Evolutionary conservation across 805 yeast species (phyloP), one percentile per base, ranked within the genome.

Genomic region (Kuraishia ogatae): DNA sequence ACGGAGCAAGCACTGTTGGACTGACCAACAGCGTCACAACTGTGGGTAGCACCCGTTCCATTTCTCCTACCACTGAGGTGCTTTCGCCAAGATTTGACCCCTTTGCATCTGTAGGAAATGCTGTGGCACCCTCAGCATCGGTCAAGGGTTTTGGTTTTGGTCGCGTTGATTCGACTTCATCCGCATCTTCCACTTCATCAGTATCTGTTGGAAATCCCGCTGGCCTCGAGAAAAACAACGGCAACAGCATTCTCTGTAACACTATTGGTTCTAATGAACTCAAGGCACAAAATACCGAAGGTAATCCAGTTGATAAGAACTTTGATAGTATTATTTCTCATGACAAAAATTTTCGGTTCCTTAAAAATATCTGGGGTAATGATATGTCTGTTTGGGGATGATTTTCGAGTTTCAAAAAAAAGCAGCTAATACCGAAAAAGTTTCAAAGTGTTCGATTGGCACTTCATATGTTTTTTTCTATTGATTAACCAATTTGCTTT

Each of bases 381-480:
- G 62, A 62, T 53, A 62, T 58, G 61, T 62, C 64, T 19, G 65
- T 61, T 24, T 62, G 65, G 65, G 62, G 65, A 26, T 60, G 52
- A 53, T 28, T 21, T 50, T 20, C 26, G 43, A 19, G 43, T 50
- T n/a, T 19, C 43, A 35, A 35, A 35, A 28, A 28, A 35, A 35
- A 35, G 43, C 43, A 35, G 43, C 43, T 11, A 35, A 53, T 28
- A 48, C 22, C 50, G 23, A 23, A 48, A 48, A 24, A 48, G 50
- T 48, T 22, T 24, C 50, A 21, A 17, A 17, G 22, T 48, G 29
- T 17, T 24, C 50, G 13, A 5, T 24, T 24, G 21, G 20, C 50
- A 20, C 20, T 48, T 48, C 29, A 22, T 19, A 48, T 23, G 19
- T 48, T 46, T 46, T 46, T 17, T 46, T 46, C 49, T n/a, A 46